Evolutionary conservation across 352 stramenopile species (phyloP).

Genomic region (Hyaloperonospora brassicae): DNA sequence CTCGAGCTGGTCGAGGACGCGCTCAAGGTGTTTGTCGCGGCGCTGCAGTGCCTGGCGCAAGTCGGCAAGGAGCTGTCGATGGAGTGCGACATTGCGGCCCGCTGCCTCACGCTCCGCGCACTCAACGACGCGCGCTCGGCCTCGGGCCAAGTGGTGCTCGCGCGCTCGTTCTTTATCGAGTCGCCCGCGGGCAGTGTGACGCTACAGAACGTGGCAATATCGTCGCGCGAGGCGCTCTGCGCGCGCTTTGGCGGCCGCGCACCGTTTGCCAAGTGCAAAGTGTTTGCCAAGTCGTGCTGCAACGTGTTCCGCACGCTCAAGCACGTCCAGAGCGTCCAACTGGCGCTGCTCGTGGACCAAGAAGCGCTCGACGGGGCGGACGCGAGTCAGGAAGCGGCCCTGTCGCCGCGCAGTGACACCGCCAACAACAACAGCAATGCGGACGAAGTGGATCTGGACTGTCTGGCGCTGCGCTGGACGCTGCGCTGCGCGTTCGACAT

Average conservation of each 20-base stretch:
- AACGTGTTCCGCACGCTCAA: slow-evolving; percentile 81
- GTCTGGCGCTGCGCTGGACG: slow-evolving; percentile 54
- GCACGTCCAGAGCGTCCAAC: slow-evolving; percentile 67
- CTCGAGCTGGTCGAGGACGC: slow-evolving; percentile 70
- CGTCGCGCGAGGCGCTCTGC: slow-evolving; percentile 13
- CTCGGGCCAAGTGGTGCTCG: slow-evolving; percentile 54
- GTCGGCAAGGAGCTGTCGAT: slow-evolving; percentile 73
- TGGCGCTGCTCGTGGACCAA: slow-evolving; percentile 52
- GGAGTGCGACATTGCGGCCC: slow-evolving; percentile 44
- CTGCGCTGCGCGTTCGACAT: slow-evolving; percentile 79
- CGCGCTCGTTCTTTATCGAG: slow-evolving; percentile 57
- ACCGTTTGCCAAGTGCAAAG: slow-evolving; percentile 65
- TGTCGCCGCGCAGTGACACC: neutral
- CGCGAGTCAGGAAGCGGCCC: slow-evolving; percentile 18
- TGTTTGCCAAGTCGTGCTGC: slow-evolving; percentile 69
- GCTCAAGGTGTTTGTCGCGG: slow-evolving; percentile 69
- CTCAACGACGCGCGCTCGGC: slow-evolving; percentile 83
- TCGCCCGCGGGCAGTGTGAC: slow-evolving; percentile 11
- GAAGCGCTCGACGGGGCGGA: slow-evolving; percentile 21
- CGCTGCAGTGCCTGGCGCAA: slow-evolving; percentile 69
- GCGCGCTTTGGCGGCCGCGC: slow-evolving; percentile 19
- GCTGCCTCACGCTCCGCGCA: slow-evolving; percentile 51
- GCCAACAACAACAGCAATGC: slow-evolving; percentile 13
- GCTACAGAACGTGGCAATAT: slow-evolving; percentile 16
- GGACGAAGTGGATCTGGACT: slow-evolving; percentile 55